A percentile compares a stretch with the other conserved stretches of the same genome.
phyloP scores from a whole-genome alignment of 208 protist genomes.

The Endotrypanum monterogeii region DNA sequence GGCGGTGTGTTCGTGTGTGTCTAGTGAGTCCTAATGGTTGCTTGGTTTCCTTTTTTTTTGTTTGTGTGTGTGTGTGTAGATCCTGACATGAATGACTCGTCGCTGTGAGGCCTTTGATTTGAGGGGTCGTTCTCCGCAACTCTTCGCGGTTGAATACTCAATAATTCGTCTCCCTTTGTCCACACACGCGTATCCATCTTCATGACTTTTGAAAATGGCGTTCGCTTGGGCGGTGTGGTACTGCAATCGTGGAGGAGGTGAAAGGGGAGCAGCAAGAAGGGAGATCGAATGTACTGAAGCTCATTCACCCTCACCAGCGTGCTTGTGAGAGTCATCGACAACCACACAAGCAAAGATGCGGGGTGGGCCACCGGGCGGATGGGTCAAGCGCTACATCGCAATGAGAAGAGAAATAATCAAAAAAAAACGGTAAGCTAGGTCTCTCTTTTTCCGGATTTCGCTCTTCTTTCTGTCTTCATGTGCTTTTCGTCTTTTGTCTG shows the following conservation, averaged over 20 bases:
- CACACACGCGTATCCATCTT: no score
- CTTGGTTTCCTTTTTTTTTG: background rate
- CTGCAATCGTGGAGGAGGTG: background rate
- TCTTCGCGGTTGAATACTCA: no score
- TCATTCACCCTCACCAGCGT: background rate
- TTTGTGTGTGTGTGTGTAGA: background rate
- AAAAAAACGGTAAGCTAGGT: background rate
- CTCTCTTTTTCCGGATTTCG: background rate
- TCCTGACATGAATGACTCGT: conserved; percentile 1
- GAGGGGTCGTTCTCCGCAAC: no score
- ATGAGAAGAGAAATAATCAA: background rate
- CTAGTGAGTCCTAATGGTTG: background rate
- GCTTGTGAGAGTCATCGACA: background rate
- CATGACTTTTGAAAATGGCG: no score
- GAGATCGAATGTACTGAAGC: background rate
- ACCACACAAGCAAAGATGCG: background rate
- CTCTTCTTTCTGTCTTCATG: conserved; percentile 3
- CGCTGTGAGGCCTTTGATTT: background rate
- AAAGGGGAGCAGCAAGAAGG: background rate
- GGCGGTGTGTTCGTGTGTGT: background rate
- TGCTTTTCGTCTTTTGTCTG: conserved; percentile 2
- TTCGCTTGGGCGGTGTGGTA: background rate
- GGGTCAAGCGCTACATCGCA: background rate
- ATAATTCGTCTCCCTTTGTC: no score
- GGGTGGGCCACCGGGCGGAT: background rate